Evolutionary conservation across 768 basidiomycete species (phyloP).

Genomic region (Psilocybe cyanescens): DNA sequence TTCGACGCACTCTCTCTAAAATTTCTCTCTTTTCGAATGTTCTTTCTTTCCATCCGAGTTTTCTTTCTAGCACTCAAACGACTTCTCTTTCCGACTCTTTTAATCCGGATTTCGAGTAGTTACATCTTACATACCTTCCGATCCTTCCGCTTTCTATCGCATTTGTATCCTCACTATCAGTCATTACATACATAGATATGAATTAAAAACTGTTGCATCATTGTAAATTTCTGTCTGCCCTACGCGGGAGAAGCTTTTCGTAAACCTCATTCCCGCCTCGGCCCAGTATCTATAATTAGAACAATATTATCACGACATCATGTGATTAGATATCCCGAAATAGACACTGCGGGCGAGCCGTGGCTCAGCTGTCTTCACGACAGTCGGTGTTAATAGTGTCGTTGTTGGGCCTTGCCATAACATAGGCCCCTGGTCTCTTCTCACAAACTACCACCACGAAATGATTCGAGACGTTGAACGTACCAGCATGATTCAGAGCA

Average conservation of each 20-base stretch:
- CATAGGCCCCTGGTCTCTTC: background rate
- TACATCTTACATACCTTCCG: conserved; percentile 1
- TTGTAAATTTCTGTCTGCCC: background rate
- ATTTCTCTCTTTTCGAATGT: background rate
- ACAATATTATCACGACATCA: background rate
- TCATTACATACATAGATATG: background rate
- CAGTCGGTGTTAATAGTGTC: background rate
- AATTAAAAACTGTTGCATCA: background rate
- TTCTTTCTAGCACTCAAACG: background rate
- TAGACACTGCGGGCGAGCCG: conserved; percentile 1
- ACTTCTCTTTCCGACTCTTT: background rate
- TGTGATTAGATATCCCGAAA: conserved; percentile 11
- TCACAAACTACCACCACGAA: background rate
- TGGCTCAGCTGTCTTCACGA: background rate
- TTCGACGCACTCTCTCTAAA: background rate
- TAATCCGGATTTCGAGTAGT: background rate
- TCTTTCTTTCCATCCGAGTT: background rate
- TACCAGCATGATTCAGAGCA: background rate
- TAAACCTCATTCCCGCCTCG: background rate
- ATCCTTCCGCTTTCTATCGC: background rate
- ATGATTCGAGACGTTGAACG: background rate
- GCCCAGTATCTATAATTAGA: background rate
- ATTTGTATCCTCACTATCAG: background rate
- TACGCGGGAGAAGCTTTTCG: background rate
- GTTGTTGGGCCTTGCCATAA: background rate